Evolutionary conservation across 805 yeast species (phyloP), one percentile per base, ranked within the genome.

Genomic region (Ogataea parapolymorpha): DNA sequence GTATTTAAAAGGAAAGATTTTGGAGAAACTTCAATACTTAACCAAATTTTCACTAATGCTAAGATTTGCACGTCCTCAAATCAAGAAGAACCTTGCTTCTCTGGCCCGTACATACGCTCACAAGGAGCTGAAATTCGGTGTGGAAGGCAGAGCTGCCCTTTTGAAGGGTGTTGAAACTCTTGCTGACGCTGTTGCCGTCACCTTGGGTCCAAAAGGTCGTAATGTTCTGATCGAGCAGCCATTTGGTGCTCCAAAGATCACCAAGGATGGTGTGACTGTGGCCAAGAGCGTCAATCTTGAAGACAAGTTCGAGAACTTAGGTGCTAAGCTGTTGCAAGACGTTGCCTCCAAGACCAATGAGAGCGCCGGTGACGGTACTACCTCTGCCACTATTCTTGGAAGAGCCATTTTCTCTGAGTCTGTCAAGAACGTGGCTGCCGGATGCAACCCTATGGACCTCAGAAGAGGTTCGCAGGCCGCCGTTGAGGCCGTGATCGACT

Each of bases 221-320:
- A 91, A 89, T 59, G 99, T 89, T 27, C 76, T 91, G 55, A 90
- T 93, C 62, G 98, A 91, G 72, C 99, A 93, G 72, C 84, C 87
- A 49, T 93, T 87, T 54, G 97, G 96, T 53, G 79, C 95, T 39
- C 99, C 99, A 56, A 91, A 91, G 74, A 91, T 91, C 75, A 91
- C 99, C 68, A 91, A 91, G 73, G 99, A 91, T 66, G 99, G 99
- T 78, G 97, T 89, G 38, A 88, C 98, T 34, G 97, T 91, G 45
- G 99, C 99, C 48, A 79, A 76, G 60, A 81, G 95, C 41, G 80
- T 91, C 57, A 77, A 79, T 30, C 72, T 93, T 53, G 71, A 83
- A 63, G 95, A 93, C 73, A 87, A 83, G 67, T 91, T 90, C 59
- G 98, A 91, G 73, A 91, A 91, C 70, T 74, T 93, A 74, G 99